Base-by-base conservation (phyloP, 257 asterid genomes). In the Jasminum sambac region DNA sequence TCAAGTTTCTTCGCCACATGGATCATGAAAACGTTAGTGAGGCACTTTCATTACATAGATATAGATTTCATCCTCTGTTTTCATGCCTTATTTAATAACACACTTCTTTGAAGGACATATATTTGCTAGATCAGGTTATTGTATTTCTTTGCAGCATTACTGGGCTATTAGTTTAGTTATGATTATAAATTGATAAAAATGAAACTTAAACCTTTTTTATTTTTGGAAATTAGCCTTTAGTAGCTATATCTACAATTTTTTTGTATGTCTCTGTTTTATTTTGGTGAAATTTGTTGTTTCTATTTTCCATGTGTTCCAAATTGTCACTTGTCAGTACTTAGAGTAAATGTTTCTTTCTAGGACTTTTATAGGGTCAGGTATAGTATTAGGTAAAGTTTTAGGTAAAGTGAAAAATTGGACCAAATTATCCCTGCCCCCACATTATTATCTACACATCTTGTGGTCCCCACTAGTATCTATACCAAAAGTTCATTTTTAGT, bases 1-100 rank as follows among this genome's bases (percentile, higher is more conserved):
- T 94, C 88, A 94, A 94, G 87, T 96, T 94, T 72, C 96, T 94
- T 59, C 90, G 99, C 6, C 99, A 94, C 76, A 91, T 94, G 99
- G 99, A 94, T 88, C 99, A 94, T 81, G 99, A 94, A 77, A 94
- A 94, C 73, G 99, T 94, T 57, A 78, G 99, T 88, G 63, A 65
- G 50, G 76, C 63, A 8, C 37, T 36, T 38, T 52, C 75, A 17
- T 66, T 34, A 14, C 64, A 23, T 8, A 30, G 36, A 36, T 72
- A n/a, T n/a, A n/a, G n/a, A n/a, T n/a, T n/a, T n/a, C n/a, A n/a
- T n/a, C n/a, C n/a, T n/a, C n/a, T n/a, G n/a, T n/a, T n/a, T n/a
- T n/a, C n/a, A 9, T 13, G 68, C 38, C 68, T 24, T 5, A 30
- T 30, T 26, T 13, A 24, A 34, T n/a, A 38, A 63, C 26, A 16